Conservation (phyloP, 2,329 filamentous ascomycete species). For the Pezicula rhizophila region DNA sequence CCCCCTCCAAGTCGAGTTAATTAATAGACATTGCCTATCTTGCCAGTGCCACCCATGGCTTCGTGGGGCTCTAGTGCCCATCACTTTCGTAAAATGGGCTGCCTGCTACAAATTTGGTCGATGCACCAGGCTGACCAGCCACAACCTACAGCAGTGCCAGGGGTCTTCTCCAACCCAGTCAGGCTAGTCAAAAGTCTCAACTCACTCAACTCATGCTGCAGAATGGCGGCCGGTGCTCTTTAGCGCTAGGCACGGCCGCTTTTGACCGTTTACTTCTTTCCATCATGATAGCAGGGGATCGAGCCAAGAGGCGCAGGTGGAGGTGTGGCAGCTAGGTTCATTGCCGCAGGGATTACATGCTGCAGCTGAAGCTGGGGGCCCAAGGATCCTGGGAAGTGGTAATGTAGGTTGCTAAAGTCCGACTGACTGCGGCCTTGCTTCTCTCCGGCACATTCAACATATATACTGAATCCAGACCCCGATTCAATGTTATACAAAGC, state of each 20-base stretch:
- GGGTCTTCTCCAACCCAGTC: neutral
- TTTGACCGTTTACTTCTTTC: neutral
- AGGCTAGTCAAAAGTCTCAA: neutral
- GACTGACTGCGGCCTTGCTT: too few relatives aligned
- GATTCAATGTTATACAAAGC: neutral
- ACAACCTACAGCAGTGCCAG: neutral
- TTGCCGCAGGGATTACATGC: neutral
- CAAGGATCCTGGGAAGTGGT: too few relatives aligned
- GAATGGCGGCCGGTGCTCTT: neutral
- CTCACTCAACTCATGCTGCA: neutral
- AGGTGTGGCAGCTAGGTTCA: neutral
- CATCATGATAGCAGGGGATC: neutral
- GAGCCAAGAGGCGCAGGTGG: neutral
- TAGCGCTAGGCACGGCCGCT: neutral
- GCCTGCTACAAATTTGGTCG: neutral
- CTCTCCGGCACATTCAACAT: slow-evolving; percentile 2
- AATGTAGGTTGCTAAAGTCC: too few relatives aligned
- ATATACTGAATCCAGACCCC: slow-evolving; percentile 6
- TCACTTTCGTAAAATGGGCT: neutral
- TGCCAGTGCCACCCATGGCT: neutral
- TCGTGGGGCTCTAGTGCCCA: neutral
- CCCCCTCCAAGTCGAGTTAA: neutral
- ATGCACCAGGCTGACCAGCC: neutral
- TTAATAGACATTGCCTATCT: neutral
- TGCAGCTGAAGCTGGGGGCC: neutral